Evolutionary conservation across 2,329 filamentous ascomycete genomes (phyloP), one percentile per base, ranked within the genome.

Genomic region (Magnaporthales sp.): DNA sequence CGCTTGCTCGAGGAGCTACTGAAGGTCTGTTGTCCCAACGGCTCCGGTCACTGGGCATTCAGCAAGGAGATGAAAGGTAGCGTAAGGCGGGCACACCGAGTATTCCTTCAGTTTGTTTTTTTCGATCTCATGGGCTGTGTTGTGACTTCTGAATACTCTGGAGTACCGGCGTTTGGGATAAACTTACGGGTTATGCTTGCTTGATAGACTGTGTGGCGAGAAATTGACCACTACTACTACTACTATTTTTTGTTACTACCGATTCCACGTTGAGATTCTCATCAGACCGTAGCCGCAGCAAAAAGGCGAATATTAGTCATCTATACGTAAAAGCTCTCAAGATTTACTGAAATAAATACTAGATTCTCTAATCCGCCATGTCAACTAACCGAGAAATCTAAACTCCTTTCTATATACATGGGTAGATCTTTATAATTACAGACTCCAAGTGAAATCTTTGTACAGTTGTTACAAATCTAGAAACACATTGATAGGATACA

Each of bases 11-110:
- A 2, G 79, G 76, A n/a, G 78, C 77, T 1, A 81, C 85, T 4
- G 89, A 92, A 71, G 86, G 91, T 2, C 76, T 95, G 19, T 78
- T 95, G 19, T 91, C 91, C 11, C 87, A 87, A 74, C 84, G 87
- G 67, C 78, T 94, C 61, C 84, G 87, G 70, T 85, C 86, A 6
- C 77, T 91, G 6, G 89, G 87, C 51, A 81, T 81, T 27, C 76
- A 81, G 67, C 70, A 69, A 29, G 60, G 58, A 60, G 26, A 60
- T 27, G 56, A 15, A 26, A 60, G 3, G 56, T 9, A 27, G 11
- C 4, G 3, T 9, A 3, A 27, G 13, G 56, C 2, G 56, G 10
- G 2, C 24, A 27, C 19, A 13, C 2, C 2, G 15, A 7, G n/a
- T n/a, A 46, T n/a, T 19, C 38, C 15, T n/a, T n/a, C 9, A 10